These are phyloP conservation scores for Vitis amurensis DNA, from an alignment of 164 flowering plant genomes.

Conservation along the genomic window DNA sequence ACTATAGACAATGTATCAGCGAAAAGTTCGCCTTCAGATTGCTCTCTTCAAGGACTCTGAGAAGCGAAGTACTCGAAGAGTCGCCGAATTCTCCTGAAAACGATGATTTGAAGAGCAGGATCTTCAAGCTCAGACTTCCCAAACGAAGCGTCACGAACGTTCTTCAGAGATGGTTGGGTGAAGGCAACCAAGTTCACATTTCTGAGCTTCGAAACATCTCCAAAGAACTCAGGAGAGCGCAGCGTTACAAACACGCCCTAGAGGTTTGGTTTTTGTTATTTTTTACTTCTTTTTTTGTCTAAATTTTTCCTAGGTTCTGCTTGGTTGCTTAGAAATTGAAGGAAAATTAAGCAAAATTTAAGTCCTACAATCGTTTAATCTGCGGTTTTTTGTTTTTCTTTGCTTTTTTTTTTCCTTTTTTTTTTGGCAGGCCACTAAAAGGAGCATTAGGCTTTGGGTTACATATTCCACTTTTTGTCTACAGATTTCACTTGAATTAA, in stretches of 20 bases:
- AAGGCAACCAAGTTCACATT: constrained; percentile 49
- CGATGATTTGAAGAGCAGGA: constrained; percentile 45
- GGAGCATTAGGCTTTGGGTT: too few species aligned
- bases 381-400: too few species aligned
- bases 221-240: constrained; percentile 64
- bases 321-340: constrained; percentile 5
- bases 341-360: background rate
- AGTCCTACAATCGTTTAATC: too few species aligned
- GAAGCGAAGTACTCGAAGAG: constrained; percentile 19
- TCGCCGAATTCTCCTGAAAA: constrained; percentile 6
- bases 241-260: constrained; percentile 90
- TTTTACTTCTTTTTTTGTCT: background rate
- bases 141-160: constrained; percentile 70
- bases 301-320: background rate
- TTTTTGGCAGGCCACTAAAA: too few species aligned
- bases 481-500: too few species aligned
- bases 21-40: constrained; percentile 6
- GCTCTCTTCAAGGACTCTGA: constrained; percentile 19
- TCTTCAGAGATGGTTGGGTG: constrained; percentile 71
- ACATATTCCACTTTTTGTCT: too few species aligned
- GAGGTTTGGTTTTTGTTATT: constrained; percentile 51
- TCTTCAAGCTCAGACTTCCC: constrained; percentile 75
- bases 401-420: too few species aligned
- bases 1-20: constrained; percentile 13
- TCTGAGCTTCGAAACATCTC: constrained; percentile 67